phyloP scores from a whole-genome alignment of 345 rosid species.

The Syzygium oleosum region DNA sequence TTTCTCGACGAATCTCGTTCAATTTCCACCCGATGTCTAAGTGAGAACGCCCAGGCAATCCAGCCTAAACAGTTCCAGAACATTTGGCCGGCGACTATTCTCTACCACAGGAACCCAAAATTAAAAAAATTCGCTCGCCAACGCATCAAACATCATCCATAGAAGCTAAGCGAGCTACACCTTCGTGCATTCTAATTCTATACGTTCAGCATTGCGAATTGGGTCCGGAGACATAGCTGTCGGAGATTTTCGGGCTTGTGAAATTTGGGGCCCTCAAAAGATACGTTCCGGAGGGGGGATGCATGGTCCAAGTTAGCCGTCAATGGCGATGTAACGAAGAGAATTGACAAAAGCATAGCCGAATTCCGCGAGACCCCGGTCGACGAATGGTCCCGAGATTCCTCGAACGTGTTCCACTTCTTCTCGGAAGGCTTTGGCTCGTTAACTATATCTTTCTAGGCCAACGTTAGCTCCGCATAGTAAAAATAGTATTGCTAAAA shows the following conservation, averaged over 20 bases:
- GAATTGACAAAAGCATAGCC: background rate
- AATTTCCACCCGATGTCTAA: background rate
- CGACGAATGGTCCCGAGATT: background rate
- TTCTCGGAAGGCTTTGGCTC: background rate
- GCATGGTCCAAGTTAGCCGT: background rate
- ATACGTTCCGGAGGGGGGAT: background rate
- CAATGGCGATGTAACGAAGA: background rate
- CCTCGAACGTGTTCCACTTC: background rate
- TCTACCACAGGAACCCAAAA: background rate
- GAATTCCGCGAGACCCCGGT: background rate
- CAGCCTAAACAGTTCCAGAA: too few relatives aligned
- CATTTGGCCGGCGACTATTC: background rate
- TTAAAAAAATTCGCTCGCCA: background rate
- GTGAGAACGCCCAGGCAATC: too few relatives aligned
- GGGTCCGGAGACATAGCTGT: background rate
- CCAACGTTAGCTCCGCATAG: background rate
- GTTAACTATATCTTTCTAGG: background rate
- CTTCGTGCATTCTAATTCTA: background rate
- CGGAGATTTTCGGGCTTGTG: background rate
- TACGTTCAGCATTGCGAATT: background rate
- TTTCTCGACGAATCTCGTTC: background rate
- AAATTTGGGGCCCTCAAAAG: background rate
- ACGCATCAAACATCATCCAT: background rate
- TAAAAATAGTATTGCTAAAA: background rate
- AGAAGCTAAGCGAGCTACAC: background rate